phyloP scores from a whole-genome alignment of 2,329 filamentous ascomycete genomes.

The Whalleya microplaca region DNA sequence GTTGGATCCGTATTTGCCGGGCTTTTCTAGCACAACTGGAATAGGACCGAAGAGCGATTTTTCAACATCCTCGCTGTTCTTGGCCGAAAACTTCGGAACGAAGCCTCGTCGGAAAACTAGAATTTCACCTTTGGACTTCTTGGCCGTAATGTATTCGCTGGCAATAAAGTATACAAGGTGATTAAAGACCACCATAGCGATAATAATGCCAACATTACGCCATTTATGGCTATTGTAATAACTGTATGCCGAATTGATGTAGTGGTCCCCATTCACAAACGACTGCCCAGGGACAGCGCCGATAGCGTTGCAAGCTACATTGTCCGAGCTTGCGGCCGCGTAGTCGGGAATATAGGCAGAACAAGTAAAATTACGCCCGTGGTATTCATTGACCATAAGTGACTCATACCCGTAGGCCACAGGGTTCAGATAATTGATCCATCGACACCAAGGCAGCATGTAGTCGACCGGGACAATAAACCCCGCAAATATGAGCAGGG shows the following conservation, averaged over 20 bases:
- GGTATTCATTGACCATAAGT: conserved; percentile 84
- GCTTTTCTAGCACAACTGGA: conserved; percentile 44
- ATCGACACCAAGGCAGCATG: conserved; percentile 80
- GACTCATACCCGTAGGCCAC: conserved; percentile 81
- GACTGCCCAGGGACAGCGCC: conserved; percentile 59
- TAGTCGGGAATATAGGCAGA: conserved; percentile 48
- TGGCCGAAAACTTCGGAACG: conserved; percentile 61
- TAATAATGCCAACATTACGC: conserved; percentile 72
- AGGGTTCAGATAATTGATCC: conserved; percentile 82
- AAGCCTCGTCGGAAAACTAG: conserved; percentile 73
- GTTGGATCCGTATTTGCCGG: too few species aligned
- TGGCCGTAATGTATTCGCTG: conserved; percentile 66
- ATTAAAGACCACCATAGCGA: conserved; percentile 67
- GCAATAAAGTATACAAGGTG: conserved; percentile 65
- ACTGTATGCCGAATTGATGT: conserved; percentile 56
- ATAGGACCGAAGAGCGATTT: conserved; percentile 52
- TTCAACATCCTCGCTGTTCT: conserved; percentile 63
- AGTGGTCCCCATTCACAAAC: conserved; percentile 61
- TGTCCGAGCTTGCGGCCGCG: conserved; percentile 44
- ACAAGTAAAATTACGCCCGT: conserved; percentile 62
- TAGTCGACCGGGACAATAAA: conserved; percentile 68
- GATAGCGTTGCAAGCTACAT: conserved; percentile 61
- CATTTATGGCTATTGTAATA: conserved; percentile 66
- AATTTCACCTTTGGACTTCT: conserved; percentile 77
- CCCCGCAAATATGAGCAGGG: conserved; percentile 72